Conservation (phyloP, 2,329 filamentous ascomycete genomes). For the Aspergillus tanneri region DNA sequence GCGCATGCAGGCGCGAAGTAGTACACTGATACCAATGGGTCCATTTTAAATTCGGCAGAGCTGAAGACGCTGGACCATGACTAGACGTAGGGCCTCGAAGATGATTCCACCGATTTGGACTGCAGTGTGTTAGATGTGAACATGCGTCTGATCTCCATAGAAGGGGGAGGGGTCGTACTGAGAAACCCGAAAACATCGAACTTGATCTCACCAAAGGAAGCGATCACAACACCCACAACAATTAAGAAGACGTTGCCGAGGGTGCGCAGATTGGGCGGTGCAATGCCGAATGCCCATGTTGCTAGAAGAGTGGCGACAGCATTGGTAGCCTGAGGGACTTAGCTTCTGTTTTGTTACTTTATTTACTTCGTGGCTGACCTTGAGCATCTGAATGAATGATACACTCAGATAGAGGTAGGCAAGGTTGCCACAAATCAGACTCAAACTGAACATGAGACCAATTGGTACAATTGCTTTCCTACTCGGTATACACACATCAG, state of each 20-base stretch:
- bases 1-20: constrained; percentile 83
- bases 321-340: constrained; percentile 68
- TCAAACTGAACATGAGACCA: constrained; percentile 92
- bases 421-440: constrained; percentile 93
- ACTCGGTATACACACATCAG: constrained; percentile 3
- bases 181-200: constrained; percentile 66
- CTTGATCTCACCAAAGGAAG: constrained; percentile 90
- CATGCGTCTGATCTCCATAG: too few relatives aligned
- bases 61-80: constrained; percentile 78
- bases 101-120: constrained; percentile 72
- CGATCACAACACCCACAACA: constrained; percentile 88
- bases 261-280: constrained; percentile 76
- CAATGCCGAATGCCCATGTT: constrained; percentile 80
- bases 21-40: constrained; percentile 81
- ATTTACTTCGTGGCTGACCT: constrained; percentile 54
- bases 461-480: constrained; percentile 86
- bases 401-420: constrained; percentile 95
- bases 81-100: constrained; percentile 74
- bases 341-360: constrained; percentile 20
- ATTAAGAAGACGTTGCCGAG: constrained; percentile 92
- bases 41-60: constrained; percentile 76
- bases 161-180: constrained; percentile 56
- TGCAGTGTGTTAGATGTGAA: constrained; percentile 61
- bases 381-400: constrained; percentile 98
- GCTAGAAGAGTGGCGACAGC: constrained; percentile 88